Percentiles rank a stretch among this genome's conserved stretches.
phyloP scores from a whole-genome alignment of 352 stramenopile genomes.

The Peronospora farinosa region DNA sequence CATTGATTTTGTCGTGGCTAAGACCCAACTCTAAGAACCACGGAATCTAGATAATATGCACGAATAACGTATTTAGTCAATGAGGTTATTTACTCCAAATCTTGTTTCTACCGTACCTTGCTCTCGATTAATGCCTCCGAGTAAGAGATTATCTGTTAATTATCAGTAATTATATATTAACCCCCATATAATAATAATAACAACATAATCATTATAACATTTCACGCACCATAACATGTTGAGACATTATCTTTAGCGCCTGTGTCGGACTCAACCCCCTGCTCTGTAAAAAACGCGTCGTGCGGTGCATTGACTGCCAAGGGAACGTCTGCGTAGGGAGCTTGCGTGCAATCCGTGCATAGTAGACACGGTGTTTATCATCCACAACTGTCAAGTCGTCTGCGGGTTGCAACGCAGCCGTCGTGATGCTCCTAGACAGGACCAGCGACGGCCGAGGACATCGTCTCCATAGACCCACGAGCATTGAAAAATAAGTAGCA shows the following conservation, averaged over 20 bases:
- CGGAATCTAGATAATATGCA: conserved; percentile 1
- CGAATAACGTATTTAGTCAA: no score
- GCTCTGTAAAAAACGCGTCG: conserved; percentile 25
- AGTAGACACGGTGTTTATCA: conserved; percentile 20
- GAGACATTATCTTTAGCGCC: conserved; percentile 30
- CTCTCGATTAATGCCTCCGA: conserved; percentile 27
- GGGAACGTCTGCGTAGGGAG: conserved; percentile 7
- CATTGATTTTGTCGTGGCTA: conserved; percentile 10
- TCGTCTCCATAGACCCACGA: background rate
- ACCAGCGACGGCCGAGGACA: background rate
- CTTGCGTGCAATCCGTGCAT: conserved; percentile 40
- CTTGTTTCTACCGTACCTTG: conserved; percentile 22
- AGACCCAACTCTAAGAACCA: conserved; percentile 6
- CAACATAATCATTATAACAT: background rate
- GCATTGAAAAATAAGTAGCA: background rate
- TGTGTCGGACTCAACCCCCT: conserved; percentile 27
- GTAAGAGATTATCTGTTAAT: conserved; percentile 28
- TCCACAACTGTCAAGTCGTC: background rate
- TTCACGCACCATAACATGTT: conserved; percentile 28
- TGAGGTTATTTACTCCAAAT: background rate
- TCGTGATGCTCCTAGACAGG: conserved; percentile 7
- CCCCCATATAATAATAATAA: background rate
- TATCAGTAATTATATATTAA: background rate
- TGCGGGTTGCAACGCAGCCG: conserved; percentile 3
- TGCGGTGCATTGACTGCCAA: conserved; percentile 27